phyloP scores from a whole-genome alignment of 2,329 filamentous ascomycete species.

The Trichophyton simii region DNA sequence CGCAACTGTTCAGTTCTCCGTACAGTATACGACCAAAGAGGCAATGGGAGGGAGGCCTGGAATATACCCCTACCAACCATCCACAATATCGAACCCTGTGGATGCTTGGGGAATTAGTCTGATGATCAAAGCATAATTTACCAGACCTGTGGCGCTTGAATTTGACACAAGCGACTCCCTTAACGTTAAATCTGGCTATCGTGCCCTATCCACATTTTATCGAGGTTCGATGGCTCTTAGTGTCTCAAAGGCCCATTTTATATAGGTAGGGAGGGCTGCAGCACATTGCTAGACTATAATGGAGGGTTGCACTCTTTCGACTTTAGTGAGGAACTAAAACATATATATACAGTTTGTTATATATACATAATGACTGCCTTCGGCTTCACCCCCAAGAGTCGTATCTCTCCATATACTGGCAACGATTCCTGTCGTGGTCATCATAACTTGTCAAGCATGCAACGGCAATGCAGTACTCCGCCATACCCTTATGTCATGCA shows the following conservation, averaged over 20 bases:
- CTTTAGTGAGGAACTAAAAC: neutral
- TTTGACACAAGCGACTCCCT: neutral
- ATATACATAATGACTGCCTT: neutral
- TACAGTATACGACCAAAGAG: too few relatives aligned
- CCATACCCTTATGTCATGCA: slow-evolving; percentile 7
- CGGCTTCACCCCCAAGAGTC: neutral
- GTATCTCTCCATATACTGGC: neutral
- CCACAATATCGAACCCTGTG: neutral
- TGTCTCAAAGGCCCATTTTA: neutral
- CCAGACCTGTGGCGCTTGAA: slow-evolving; percentile 1
- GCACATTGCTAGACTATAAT: neutral
- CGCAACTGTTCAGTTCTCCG: neutral
- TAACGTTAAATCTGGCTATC: slow-evolving; percentile 1
- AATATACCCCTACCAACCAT: neutral
- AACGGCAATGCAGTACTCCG: slow-evolving; percentile 7
- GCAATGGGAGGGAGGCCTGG: neutral
- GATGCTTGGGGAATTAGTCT: neutral
- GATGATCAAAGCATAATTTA: slow-evolving; percentile 3
- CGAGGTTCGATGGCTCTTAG: neutral
- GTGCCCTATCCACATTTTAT: neutral
- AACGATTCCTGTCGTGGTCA: slow-evolving; percentile 1
- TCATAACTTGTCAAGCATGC: slow-evolving; percentile 9
- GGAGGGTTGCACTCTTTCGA: neutral
- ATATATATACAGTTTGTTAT: neutral
- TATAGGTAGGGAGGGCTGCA: neutral